Evolutionary conservation across 202 grass and related monocot species (phyloP), one percentile per base, ranked within the genome.

Genomic region (Bolboschoenoplectus hybrid): DNA sequence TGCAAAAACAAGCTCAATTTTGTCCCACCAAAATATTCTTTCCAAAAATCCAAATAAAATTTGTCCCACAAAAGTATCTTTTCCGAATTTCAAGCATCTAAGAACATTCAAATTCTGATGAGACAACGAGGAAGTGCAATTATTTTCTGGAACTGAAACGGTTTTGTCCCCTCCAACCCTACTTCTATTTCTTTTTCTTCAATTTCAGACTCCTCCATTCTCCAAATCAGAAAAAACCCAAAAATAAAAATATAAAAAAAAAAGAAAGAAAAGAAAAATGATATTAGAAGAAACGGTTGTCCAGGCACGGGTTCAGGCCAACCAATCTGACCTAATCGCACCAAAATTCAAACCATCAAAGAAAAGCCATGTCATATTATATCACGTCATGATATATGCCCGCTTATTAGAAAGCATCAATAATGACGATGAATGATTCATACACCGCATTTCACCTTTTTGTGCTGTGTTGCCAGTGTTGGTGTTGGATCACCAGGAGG

Each of bases 241-340:
- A 26, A 26, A 26, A 26, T 26, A 26, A 26, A 26, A 26, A 26
- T 26, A 26, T 26, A 26, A 26, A 58, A 58, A 4, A 5, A 4
- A 58, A 58, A 58, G 1, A 58, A 58, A 16, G 17, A 19, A 60
- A 6, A 60, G n/a, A 1, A 60, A 6, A 60, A 19, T 2, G 19
- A 61, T 19, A 16, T 20, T 61, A 61, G 57, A 61, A 61, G 57
- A 61, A 61, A 61, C 16, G 14, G 57, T 61, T 61, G 57, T 61
- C 57, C 57, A 61, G 57, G 5, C n/a, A n/a, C 14, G 17, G 57
- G 57, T 20, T 61, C 16, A 61, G 57, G n/a, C 14, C 5, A 61
- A 61, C 57, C 57, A 61, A 61, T 14, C 57, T 61, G 57, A 61
- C 57, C 57, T 61, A 61, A 61, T 61, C 57, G 57, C 57, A 61